Evolutionary conservation across 2,329 filamentous ascomycete species (phyloP), one percentile per base, ranked within the genome.

Genomic region (Aspergillus quadricinctus): DNA sequence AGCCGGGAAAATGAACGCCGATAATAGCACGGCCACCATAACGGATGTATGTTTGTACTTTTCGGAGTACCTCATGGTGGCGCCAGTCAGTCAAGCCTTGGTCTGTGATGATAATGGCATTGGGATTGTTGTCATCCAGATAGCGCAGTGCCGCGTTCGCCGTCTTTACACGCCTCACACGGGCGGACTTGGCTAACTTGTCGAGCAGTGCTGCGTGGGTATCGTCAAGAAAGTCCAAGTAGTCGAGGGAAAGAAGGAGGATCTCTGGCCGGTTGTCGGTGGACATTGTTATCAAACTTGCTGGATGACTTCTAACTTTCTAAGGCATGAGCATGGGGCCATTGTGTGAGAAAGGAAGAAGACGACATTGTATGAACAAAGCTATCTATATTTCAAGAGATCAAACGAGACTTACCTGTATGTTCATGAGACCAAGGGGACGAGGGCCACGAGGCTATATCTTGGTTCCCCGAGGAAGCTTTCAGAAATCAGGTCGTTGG

Each of bases 31-130:
- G 29, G 2, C 56, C 56, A 9, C 56, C 56, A 19, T 46, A 40
- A 8, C 49, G 23, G 10, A 55, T 23, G 28, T 57, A 57, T 1
- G 27, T 6, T 17, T 40, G 19, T 1, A 55, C n/a, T 46, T 52
- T 55, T 3, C 8, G 17, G 3, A 50, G 28, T 1, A 53, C 53
- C 28, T 29, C 4, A 35, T n/a, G 17, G 19, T 49, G 52, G 9
- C 5, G 43, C 4, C 23, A 28, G 3, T 54, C 17, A 4, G 52
- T 53, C 3, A 61, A 21, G 19, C 54, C 57, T 49, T 55, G 46
- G 27, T 61, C 59, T 31, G 57, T 48, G 31, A 61, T 48, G 17
- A 61, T 51, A 29, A 61, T 53, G 14, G 50, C 57, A 31, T 37
- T 53, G 45, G 40, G 37, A 14, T 28, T 55, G 23, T 31, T 31